Evolutionary conservation across 2,329 filamentous ascomycete species (phyloP).

Genomic region (Hypoxylon sp.): DNA sequence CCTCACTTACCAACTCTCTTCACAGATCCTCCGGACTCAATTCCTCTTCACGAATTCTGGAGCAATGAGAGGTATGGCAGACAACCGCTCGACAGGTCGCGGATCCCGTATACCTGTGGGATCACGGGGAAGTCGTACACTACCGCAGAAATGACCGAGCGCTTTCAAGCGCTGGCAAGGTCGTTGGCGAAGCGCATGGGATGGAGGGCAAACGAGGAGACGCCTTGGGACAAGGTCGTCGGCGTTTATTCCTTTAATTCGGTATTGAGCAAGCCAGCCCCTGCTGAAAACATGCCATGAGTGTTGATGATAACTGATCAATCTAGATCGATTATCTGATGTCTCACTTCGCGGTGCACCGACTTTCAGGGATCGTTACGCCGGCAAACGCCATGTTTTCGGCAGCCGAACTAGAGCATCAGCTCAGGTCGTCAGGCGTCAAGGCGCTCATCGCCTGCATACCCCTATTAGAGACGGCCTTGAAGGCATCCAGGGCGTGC

Average conservation of each 20-base stretch:
- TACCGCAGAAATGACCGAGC: slow-evolving; percentile 65
- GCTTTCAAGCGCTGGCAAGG: slow-evolving; percentile 71
- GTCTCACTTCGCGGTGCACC: slow-evolving; percentile 72
- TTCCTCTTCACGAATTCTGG: slow-evolving; percentile 75
- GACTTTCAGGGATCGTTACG: slow-evolving; percentile 70
- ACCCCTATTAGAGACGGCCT: slow-evolving; percentile 66
- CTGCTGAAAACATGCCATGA: background rate
- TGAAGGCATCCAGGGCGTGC: slow-evolving; percentile 67
- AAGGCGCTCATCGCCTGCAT: slow-evolving; percentile 74
- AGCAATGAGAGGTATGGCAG: slow-evolving; percentile 73
- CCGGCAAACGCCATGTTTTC: slow-evolving; percentile 77
- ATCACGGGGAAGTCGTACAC: slow-evolving; percentile 71
- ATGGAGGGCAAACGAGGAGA: slow-evolving; percentile 73
- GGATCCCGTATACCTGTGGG: slow-evolving; percentile 76
- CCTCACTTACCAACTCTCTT: slow-evolving; percentile 9
- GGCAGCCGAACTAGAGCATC: slow-evolving; percentile 69
- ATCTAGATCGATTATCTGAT: slow-evolving; percentile 69
- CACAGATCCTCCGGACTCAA: slow-evolving; percentile 63
- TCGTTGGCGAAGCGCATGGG: slow-evolving; percentile 71
- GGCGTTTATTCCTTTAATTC: slow-evolving; percentile 78
- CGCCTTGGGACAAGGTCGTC: slow-evolving; percentile 80
- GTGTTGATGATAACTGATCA: background rate
- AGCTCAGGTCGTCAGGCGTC: slow-evolving; percentile 69
- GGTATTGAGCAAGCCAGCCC: slow-evolving; percentile 32
- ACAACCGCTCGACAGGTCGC: slow-evolving; percentile 64